phyloP scores from a whole-genome alignment of 169 alveolate species.

The Plasmodium berghei region DNA sequence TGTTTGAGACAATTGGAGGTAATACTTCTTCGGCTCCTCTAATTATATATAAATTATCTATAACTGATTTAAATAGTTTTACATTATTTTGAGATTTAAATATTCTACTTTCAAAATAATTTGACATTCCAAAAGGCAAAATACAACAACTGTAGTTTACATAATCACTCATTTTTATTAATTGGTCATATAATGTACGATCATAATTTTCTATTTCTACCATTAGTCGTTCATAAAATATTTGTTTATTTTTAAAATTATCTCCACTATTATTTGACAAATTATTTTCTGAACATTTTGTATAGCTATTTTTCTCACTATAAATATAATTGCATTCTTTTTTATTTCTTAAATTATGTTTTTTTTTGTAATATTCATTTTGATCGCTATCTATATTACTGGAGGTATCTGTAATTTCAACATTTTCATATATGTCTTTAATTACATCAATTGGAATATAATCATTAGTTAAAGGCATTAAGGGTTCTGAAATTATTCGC shows the following conservation, averaged over 20 bases:
- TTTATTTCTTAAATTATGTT: neutral
- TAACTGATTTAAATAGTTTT: slow-evolving; percentile 71
- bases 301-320: neutral
- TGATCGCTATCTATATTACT: slow-evolving; percentile 23
- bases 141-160: slow-evolving; percentile 79
- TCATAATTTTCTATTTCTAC: slow-evolving; percentile 74
- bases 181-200: slow-evolving; percentile 58
- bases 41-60: slow-evolving; percentile 77
- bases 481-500: slow-evolving; percentile 84
- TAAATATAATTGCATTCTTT: slow-evolving; percentile 2
- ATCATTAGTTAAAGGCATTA: slow-evolving; percentile 76
- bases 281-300: neutral
- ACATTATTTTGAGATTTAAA: slow-evolving; percentile 73
- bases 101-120: slow-evolving; percentile 40
- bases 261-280: neutral
- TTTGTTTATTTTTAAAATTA: slow-evolving; percentile 38
- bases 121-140: slow-evolving; percentile 82
- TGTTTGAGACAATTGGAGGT: slow-evolving; percentile 78
- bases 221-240: slow-evolving; percentile 73
- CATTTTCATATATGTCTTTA: slow-evolving; percentile 41
- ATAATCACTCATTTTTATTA: slow-evolving; percentile 70
- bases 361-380: neutral
- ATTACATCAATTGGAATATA: slow-evolving; percentile 41
- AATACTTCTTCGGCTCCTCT: slow-evolving; percentile 83
- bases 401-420: slow-evolving; percentile 37